phyloP scores from a whole-genome alignment of 352 stramenopile genomes.

The Peronospora farinosa region DNA sequence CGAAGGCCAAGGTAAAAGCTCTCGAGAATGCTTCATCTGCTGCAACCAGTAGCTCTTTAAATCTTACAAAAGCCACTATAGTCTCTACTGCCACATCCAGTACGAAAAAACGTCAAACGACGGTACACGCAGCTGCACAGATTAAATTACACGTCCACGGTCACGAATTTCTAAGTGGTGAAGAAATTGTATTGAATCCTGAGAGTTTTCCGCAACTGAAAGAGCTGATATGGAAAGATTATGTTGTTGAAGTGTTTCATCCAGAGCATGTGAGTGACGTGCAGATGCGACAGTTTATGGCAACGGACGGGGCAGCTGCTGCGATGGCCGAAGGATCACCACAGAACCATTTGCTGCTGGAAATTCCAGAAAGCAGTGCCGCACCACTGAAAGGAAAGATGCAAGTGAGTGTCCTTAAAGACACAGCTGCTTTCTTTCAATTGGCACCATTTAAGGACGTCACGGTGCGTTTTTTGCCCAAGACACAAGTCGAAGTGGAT shows the following conservation, averaged over 20 bases:
- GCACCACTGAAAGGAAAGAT: slow-evolving; percentile 69
- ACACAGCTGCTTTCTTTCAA: slow-evolving; percentile 67
- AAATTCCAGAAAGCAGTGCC: slow-evolving; percentile 61
- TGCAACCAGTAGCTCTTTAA: not conserved
- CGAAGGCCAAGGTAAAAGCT: slow-evolving; percentile 28
- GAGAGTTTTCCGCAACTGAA: slow-evolving; percentile 74
- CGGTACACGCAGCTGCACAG: slow-evolving; percentile 43
- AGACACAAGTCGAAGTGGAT: slow-evolving; percentile 69
- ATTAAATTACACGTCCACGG: slow-evolving; percentile 81
- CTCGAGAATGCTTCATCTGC: slow-evolving; percentile 10
- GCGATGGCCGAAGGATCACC: slow-evolving; percentile 31
- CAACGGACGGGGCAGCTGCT: slow-evolving; percentile 22
- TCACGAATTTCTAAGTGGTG: slow-evolving; percentile 75
- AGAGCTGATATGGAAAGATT: slow-evolving; percentile 60
- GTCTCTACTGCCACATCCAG: slow-evolving; percentile 1
- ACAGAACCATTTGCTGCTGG: slow-evolving; percentile 67
- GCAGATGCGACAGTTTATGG: slow-evolving; percentile 10
- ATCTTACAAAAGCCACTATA: not conserved
- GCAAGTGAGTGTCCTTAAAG: slow-evolving; percentile 78
- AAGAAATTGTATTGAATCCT: slow-evolving; percentile 77
- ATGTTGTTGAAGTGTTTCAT: slow-evolving; percentile 81
- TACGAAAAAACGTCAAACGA: slow-evolving; percentile 39
- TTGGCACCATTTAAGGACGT: slow-evolving; percentile 75
- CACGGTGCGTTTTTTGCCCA: slow-evolving; percentile 75
- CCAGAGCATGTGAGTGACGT: slow-evolving; percentile 22